phyloP scores from a whole-genome alignment of 305 asterid species.

The Solanum aculeatissimum region DNA sequence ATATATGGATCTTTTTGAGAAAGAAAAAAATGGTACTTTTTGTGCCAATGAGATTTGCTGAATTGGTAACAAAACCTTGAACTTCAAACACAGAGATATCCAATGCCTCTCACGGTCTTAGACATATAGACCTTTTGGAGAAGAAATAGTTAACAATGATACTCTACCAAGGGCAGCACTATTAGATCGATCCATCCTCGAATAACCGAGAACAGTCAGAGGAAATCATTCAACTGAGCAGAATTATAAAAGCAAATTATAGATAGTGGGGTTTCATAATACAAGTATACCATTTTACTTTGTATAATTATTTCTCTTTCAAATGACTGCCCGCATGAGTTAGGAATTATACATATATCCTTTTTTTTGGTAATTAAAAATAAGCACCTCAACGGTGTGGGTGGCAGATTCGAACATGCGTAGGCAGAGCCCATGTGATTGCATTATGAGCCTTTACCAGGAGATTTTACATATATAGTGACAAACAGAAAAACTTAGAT shows the following conservation, averaged over 20 bases:
- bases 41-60: not conserved
- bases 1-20: not conserved
- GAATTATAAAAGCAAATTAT: not conserved
- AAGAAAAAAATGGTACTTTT: not conserved
- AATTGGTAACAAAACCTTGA: not conserved
- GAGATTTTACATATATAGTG: not conserved
- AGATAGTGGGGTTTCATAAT: not conserved
- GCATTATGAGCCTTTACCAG: not conserved
- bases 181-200: not conserved
- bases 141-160: not conserved
- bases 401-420: conserved; percentile 92
- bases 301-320: not conserved
- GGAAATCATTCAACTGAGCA: not conserved
- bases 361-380: not conserved
- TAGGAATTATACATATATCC: not conserved
- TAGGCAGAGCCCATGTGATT: conserved; percentile 99
- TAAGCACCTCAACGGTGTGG: conserved; percentile 23
- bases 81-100: not conserved
- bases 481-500: not conserved
- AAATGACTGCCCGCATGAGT: not conserved
- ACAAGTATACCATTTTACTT: not conserved
- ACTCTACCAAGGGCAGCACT: not conserved
- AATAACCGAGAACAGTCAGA: not conserved
- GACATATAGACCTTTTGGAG: not conserved
- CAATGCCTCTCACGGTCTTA: not conserved